Percentiles rank a stretch among this genome's conserved stretches.
Evolutionary conservation across 1,139 yeast genomes (phyloP).

Genomic region (Suhomyces bolitotheri): DNA sequence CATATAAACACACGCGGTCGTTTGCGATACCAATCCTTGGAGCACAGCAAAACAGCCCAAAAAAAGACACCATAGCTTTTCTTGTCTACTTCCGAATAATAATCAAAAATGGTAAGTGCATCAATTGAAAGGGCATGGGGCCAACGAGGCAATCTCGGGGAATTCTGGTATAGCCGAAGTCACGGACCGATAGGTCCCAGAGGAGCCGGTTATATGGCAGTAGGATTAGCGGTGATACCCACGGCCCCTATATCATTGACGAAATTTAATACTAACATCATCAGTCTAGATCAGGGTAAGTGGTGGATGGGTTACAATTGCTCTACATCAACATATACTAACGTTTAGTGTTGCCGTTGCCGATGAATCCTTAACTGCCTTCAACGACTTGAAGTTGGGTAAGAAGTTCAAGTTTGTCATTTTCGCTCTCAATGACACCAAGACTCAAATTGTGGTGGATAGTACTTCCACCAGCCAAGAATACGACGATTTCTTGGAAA

Average conservation of each 20-base stretch:
- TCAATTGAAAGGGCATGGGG: background rate
- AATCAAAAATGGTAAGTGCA: slow-evolving; percentile 11
- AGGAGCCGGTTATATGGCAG: too few relatives aligned
- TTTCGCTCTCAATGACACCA: slow-evolving; percentile 75
- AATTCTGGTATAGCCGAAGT: too few relatives aligned
- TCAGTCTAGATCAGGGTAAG: slow-evolving; percentile 72
- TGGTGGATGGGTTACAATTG: slow-evolving; percentile 13
- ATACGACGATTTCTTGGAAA: slow-evolving; percentile 81
- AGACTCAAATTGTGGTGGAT: slow-evolving; percentile 89
- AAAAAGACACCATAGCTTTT: slow-evolving; percentile 12
- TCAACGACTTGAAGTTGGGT: slow-evolving; percentile 94
- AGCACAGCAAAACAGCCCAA: slow-evolving; percentile 12
- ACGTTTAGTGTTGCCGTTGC: slow-evolving; percentile 82
- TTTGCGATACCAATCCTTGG: slow-evolving; percentile 10
- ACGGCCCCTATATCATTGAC: too few relatives aligned
- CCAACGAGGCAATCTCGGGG: slow-evolving; percentile 3
- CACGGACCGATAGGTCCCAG: too few relatives aligned
- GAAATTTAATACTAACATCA: slow-evolving; percentile 17
- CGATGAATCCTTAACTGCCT: slow-evolving; percentile 89
- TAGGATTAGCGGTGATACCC: too few relatives aligned
- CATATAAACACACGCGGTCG: slow-evolving; percentile 5
- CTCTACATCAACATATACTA: too few relatives aligned
- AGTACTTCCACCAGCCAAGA: slow-evolving; percentile 71
- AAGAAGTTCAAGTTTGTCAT: slow-evolving; percentile 84
- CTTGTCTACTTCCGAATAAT: slow-evolving; percentile 2